Evolutionary conservation across 768 basidiomycete genomes (phyloP), one percentile per base, ranked within the genome.

Genomic region (Mycena epipterygia): DNA sequence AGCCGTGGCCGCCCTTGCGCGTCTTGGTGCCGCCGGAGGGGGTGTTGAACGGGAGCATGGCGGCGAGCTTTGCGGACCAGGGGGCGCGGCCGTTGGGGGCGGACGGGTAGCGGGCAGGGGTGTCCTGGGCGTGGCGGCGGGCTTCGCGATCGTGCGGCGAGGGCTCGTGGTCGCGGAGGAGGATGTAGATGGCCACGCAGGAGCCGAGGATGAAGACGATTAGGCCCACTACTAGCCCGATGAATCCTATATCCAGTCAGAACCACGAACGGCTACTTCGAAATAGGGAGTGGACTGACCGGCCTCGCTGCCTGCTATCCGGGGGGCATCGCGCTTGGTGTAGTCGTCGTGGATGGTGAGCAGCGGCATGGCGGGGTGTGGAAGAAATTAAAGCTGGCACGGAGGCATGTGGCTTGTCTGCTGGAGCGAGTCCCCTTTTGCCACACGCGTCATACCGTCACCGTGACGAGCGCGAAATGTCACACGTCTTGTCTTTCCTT

Each of bases 201-300:
- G 87, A 85, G 33, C 82, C 75, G 67, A 90, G 71, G 77, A 92
- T 87, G 62, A 93, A 80, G 65, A 87, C 71, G 64, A 83, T 81
- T 46, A 93, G 84, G 51, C 82, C 78, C 41, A 91, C 86, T 44
- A 93, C 83, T 42, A 93, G 79, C 5, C 80, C 89, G 72, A 93
- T 86, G 81, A 93, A 93, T 14, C 85, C 91, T 87, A 56, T 25
- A 55, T 19, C 16, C 25, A 35, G 37, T 63, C 12, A 63, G 49
- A 37, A 25, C n/a, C n/a, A n/a, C n/a, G n/a, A n/a, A n/a, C n/a
- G n/a, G n/a, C n/a, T n/a, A n/a, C n/a, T n/a, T 12, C 21, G 11
- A 41, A 8, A 27, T 32, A 64, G 32, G 19, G 30, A 33, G 7
- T 64, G 30, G 37, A 58, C 69, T 16, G 33, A 71, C 70, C 70